Base-by-base conservation (phyloP, 495 filamentous ascomycete species). In the Daldinia concentrica region DNA sequence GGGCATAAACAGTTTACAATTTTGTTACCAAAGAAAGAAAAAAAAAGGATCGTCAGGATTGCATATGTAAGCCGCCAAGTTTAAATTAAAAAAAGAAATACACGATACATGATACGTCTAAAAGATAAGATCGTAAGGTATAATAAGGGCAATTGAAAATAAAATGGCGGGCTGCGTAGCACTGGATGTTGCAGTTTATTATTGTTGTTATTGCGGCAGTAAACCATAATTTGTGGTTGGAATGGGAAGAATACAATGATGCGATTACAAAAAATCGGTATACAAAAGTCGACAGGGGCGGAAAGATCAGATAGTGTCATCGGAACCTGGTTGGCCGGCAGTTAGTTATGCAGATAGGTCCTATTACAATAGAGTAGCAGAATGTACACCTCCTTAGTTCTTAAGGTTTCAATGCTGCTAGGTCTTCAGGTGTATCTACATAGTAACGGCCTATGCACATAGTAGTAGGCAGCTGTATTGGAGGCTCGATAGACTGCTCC, bases 281-380 rank as follows among this genome's bases (percentile, higher is more conserved):
- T 48, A 48, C 8, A 48, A 12, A 24, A 22, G 4, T 48, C 43
- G 43, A 22, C 19, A 22, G 17, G 22, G 43, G 19, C 43, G 9
- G 43, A 48, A 48, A 48, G 43, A 48, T 48, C 50, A 54, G 15
- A 27, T 24, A 61, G 37, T 56, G 54, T 57, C 6, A 26, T 34
- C 52, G 41, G 58, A 66, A 72, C 36, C 48, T 56, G 41, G 69
- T 68, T 64, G 55, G 22, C 59, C 69, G 69, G 69, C 69, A 72
- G 41, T 67, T 68, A 68, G 48, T 65, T 61, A 72, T 68, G 64
- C 43, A 66, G 12, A 34, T 61, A 55, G 62, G 17, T 9, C 8
- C 7, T 48, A 48, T 22, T 36, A 14, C 12, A 36, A 12, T 14
- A 36, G 34, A 48, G 41, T 45, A 22, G 41, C 41, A 45, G 43